These are phyloP conservation scores for Mycena alexandri DNA, from an alignment of 768 basidiomycete species.

Conservation along the genomic window DNA sequence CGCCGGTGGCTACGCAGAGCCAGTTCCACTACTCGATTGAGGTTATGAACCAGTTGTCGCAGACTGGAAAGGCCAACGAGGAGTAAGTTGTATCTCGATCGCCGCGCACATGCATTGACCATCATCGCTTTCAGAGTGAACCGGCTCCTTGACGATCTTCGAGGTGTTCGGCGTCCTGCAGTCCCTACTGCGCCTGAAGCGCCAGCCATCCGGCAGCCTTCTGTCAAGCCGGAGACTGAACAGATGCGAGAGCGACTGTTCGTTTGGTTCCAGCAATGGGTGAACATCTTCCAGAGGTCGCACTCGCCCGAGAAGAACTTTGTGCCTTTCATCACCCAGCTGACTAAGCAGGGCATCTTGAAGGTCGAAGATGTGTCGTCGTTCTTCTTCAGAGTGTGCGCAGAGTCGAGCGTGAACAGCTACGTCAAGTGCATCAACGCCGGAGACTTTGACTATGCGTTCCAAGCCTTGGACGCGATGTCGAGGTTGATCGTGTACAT, in stretches of 20 bases:
- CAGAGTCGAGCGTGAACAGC: slow-evolving; percentile 92
- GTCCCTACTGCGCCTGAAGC: slow-evolving; percentile 53
- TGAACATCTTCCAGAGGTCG: slow-evolving; percentile 92
- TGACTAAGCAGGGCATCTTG: slow-evolving; percentile 96
- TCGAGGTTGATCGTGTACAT: slow-evolving; percentile 96
- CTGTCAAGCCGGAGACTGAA: slow-evolving; percentile 78
- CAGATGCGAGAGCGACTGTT: slow-evolving; percentile 81
- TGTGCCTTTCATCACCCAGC: slow-evolving; percentile 95
- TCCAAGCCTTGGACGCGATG: slow-evolving; percentile 95
- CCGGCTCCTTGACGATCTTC: slow-evolving; percentile 85
- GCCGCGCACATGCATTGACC: slow-evolving; percentile 25
- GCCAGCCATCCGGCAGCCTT: slow-evolving; percentile 56
- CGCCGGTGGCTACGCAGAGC: slow-evolving; percentile 81
- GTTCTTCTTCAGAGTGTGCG: slow-evolving; percentile 98
- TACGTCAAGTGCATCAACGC: slow-evolving; percentile 82
- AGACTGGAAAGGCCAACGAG: slow-evolving; percentile 84
- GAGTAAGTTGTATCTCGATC: slow-evolving; percentile 66
- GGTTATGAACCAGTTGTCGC: slow-evolving; percentile 79
- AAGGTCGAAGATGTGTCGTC: slow-evolving; percentile 97
- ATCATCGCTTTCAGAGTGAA: slow-evolving; percentile 62
- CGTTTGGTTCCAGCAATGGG: slow-evolving; percentile 95
- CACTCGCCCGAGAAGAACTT: slow-evolving; percentile 94
- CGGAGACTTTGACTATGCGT: slow-evolving; percentile 82
- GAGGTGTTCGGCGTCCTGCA: slow-evolving; percentile 69
- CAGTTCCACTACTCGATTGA: slow-evolving; percentile 88